phyloP scores from a whole-genome alignment of 1,284 basidiomycete species.

The Tylopilus sp. region DNA sequence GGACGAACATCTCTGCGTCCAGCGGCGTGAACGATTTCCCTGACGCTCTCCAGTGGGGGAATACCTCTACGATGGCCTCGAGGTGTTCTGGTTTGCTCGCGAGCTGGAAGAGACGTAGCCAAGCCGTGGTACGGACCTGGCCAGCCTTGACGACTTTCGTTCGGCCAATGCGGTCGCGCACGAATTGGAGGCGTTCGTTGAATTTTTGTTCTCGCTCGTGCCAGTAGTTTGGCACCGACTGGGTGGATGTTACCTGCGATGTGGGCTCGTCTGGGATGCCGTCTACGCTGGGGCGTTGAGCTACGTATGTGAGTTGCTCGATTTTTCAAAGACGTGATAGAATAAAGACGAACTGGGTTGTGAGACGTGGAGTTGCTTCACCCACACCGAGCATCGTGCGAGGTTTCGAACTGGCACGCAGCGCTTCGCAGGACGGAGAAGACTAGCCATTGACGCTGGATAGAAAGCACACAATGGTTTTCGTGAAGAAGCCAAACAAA shows the following conservation, averaged over 20 bases:
- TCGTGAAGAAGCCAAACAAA: constrained; percentile 15
- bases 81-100: constrained; percentile 47
- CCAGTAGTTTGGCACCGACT: neutral
- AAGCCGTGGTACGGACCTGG: constrained; percentile 34
- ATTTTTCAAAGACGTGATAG: neutral
- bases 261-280: constrained; percentile 3
- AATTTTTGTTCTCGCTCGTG: constrained; percentile 25
- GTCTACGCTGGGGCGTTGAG: constrained; percentile 6
- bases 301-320: constrained; percentile 13
- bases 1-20: constrained; percentile 44
- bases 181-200: constrained; percentile 24
- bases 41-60: constrained; percentile 47
- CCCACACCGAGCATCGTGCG: constrained; percentile 2
- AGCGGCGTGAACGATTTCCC: constrained; percentile 38
- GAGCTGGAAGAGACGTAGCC: constrained; percentile 48
- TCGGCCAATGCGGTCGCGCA: constrained; percentile 30
- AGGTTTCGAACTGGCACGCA: constrained; percentile 5
- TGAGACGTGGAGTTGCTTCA: constrained; percentile 20
- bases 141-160: constrained; percentile 29
- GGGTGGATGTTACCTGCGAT: neutral
- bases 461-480: no score
- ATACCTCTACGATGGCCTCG: constrained; percentile 40
- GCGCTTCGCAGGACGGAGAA: constrained; percentile 14
- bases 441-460: constrained; percentile 14
- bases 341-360: constrained; percentile 18